Evolutionary conservation across 1,284 basidiomycete genomes (phyloP).

Genomic region (Laetiporus sulphureus): DNA sequence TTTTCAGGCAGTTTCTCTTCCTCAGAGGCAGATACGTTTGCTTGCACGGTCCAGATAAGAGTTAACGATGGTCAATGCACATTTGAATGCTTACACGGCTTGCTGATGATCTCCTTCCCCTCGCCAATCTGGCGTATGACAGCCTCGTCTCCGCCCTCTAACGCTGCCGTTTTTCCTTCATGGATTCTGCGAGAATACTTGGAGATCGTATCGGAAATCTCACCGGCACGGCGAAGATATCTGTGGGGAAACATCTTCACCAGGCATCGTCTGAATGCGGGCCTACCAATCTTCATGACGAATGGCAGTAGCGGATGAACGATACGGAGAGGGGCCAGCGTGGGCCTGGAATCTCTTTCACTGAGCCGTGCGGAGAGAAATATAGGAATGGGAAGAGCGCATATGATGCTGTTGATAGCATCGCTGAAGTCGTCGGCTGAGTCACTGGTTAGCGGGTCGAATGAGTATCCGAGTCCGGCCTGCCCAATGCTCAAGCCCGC

Average conservation of each 20-base stretch:
- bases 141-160: conserved; percentile 19
- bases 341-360: conserved; percentile 10
- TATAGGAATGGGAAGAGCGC: background rate
- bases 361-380: background rate
- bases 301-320: conserved; percentile 11
- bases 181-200: conserved; percentile 11
- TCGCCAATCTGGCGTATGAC: conserved; percentile 20
- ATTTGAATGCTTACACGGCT: conserved; percentile 19
- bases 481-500: conserved; percentile 23
- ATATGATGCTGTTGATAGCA: conserved; percentile 15
- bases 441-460: conserved; percentile 14
- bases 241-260: conserved; percentile 8
- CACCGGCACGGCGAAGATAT: conserved; percentile 10
- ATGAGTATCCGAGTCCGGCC: conserved; percentile 21
- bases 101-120: conserved; percentile 25
- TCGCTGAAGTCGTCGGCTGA: conserved; percentile 10
- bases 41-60: conserved; percentile 14
- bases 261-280: conserved; percentile 9
- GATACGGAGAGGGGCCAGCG: conserved; percentile 7
- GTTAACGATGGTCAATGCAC: background rate
- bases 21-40: conserved; percentile 22
- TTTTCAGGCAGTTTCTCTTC: conserved; percentile 24
- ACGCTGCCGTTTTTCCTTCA: conserved; percentile 15
- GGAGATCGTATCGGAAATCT: conserved; percentile 11
- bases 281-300: conserved; percentile 8